phyloP scores from a whole-genome alignment of 441 rosid species.

The Sinapis alba region DNA sequence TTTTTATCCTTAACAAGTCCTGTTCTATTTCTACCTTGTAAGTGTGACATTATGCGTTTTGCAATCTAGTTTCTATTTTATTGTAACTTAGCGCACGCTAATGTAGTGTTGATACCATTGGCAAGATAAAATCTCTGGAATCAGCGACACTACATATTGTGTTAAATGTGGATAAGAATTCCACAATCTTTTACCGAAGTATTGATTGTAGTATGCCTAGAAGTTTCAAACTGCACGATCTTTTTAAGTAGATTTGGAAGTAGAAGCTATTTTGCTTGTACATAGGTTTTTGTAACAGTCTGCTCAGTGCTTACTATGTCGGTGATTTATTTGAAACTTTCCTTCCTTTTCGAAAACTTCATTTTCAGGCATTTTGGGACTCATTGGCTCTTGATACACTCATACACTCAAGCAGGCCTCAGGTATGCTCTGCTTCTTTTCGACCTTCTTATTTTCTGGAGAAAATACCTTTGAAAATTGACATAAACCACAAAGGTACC shows the following conservation, averaged over 20 bases:
- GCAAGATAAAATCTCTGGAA: neutral
- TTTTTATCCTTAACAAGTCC: neutral
- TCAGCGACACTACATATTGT: neutral
- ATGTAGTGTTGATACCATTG: neutral
- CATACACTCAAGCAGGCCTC: slow-evolving; percentile 83
- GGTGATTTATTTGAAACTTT: neutral
- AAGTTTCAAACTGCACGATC: neutral
- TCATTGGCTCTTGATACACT: slow-evolving; percentile 76
- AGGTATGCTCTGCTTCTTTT: slow-evolving; percentile 51
- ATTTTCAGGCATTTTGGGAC: slow-evolving; percentile 74
- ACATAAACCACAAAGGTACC: neutral
- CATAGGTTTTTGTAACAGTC: neutral
- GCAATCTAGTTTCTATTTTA: slow-evolving; percentile 7
- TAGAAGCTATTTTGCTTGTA: neutral
- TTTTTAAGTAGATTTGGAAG: neutral
- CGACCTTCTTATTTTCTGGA: neutral
- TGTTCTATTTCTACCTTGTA: slow-evolving; percentile 8
- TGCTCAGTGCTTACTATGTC: slow-evolving; percentile 3
- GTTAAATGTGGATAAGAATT: neutral
- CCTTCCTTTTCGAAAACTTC: neutral
- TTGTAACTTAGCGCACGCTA: neutral
- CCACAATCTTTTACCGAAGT: neutral
- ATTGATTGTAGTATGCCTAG: neutral
- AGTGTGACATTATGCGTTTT: slow-evolving; percentile 3
- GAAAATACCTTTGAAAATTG: neutral